Evolutionary conservation across 2,329 filamentous ascomycete genomes (phyloP).

Genomic region (Plectosphaerella plurivora): DNA sequence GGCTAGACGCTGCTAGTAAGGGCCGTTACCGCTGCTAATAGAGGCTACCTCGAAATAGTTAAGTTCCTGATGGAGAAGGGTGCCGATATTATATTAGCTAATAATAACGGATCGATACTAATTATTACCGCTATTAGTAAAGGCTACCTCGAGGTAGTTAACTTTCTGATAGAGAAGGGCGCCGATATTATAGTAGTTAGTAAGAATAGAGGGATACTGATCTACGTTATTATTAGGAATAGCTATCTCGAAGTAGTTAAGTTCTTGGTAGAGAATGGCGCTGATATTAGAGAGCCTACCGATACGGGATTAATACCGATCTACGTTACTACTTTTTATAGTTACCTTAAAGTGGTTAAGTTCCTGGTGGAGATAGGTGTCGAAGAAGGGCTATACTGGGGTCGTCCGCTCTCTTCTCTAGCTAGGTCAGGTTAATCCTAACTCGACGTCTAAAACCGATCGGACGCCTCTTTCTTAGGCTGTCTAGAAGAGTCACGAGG

Average conservation of each 20-base stretch:
- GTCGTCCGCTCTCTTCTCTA: slow-evolving; percentile 4
- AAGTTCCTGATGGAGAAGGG: no score
- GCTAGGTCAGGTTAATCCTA: neutral
- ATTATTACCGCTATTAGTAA: neutral
- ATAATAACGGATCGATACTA: neutral
- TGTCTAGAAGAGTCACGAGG: neutral
- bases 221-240: slow-evolving; percentile 2
- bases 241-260: slow-evolving; percentile 3
- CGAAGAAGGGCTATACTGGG: slow-evolving; percentile 2
- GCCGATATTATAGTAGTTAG: neutral
- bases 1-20: no score
- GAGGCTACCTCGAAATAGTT: no score
- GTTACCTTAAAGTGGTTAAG: neutral
- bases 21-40: no score
- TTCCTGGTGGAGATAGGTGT: slow-evolving; percentile 1
- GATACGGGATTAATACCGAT: neutral
- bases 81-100: neutral
- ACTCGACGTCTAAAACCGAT: neutral
- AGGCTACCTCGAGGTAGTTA: neutral
- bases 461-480: no score
- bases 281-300: neutral
- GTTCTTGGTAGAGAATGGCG: slow-evolving; percentile 3
- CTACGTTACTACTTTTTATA: neutral
- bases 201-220: neutral
- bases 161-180: slow-evolving; percentile 1